These are phyloP conservation scores for Aureoboletus auriporus DNA, from an alignment of 768 basidiomycete species.

Conservation along the genomic window DNA sequence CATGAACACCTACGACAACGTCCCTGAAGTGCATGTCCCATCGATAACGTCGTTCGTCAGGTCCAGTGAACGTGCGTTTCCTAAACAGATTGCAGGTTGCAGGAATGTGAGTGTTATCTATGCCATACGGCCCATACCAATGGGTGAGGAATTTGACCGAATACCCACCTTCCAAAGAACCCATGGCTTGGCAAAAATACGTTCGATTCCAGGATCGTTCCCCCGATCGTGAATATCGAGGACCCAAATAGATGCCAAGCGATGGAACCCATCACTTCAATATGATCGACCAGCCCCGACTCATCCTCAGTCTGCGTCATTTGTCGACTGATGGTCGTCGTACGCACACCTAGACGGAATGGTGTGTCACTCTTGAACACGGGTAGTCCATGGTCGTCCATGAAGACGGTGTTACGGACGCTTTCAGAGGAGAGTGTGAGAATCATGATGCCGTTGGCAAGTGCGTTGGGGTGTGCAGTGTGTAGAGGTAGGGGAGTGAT, in stretches of 20 bases:
- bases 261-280: conserved; percentile 29
- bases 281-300: conserved; percentile 12
- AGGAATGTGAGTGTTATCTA: too few relatives aligned
- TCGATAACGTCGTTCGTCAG: conserved; percentile 28
- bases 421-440: conserved; percentile 23
- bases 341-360: conserved; percentile 11
- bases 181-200: conserved; percentile 22
- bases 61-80: background rate
- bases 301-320: background rate
- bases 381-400: conserved; percentile 23
- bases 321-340: conserved; percentile 18
- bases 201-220: conserved; percentile 20
- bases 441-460: conserved; percentile 12
- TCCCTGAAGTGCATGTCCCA: too few relatives aligned
- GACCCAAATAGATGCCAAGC: conserved; percentile 28
- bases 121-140: too few relatives aligned
- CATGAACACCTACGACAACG: too few relatives aligned
- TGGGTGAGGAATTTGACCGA: too few relatives aligned
- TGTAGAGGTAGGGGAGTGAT: background rate
- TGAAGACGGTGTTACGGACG: conserved; percentile 26
- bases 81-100: background rate
- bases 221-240: conserved; percentile 29
- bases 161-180: conserved; percentile 11
- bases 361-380: conserved; percentile 26
- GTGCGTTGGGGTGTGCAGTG: background rate